A percentile compares a stretch with the other conserved stretches of the same genome.
phyloP scores from a whole-genome alignment of 78 protist species.

The Dictyostelium firmibasis region DNA sequence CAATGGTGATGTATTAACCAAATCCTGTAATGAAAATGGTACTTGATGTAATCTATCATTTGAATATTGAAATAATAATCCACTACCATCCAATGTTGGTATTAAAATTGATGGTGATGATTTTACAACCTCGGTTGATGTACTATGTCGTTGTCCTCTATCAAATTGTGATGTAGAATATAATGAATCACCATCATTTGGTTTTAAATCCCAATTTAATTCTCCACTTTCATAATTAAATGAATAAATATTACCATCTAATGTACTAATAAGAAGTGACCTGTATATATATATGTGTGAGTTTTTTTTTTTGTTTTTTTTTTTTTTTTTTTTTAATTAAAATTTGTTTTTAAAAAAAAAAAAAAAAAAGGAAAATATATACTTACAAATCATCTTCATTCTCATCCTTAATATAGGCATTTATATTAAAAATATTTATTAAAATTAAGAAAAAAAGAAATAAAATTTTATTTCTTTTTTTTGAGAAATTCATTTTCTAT shows the following conservation, averaged over 20 bases:
- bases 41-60: not conserved
- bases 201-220: slow-evolving; percentile 24
- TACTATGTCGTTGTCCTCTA: not conserved
- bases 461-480: not conserved
- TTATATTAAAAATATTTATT: not conserved
- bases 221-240: slow-evolving; percentile 26
- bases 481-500: not conserved
- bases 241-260: slow-evolving; percentile 61
- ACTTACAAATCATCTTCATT: not conserved
- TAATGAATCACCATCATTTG: not conserved
- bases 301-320: not conserved
- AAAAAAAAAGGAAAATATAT: not conserved
- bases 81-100: slow-evolving; percentile 55
- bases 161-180: slow-evolving; percentile 41
- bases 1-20: slow-evolving; percentile 30
- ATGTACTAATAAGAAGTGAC: slow-evolving; percentile 34
- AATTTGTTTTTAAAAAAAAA: not conserved
- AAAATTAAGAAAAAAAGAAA: not conserved
- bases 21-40: slow-evolving; percentile 55
- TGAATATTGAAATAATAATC: slow-evolving; percentile 28
- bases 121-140: not conserved
- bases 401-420: not conserved
- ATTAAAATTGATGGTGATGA: not conserved
- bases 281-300: too few species aligned
- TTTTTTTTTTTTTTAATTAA: not conserved